A percentile compares a stretch with the other conserved stretches of the same genome.
Conservation (phyloP, 2,329 filamentous ascomycete species). For the Arthrobotrys conoides region DNA sequence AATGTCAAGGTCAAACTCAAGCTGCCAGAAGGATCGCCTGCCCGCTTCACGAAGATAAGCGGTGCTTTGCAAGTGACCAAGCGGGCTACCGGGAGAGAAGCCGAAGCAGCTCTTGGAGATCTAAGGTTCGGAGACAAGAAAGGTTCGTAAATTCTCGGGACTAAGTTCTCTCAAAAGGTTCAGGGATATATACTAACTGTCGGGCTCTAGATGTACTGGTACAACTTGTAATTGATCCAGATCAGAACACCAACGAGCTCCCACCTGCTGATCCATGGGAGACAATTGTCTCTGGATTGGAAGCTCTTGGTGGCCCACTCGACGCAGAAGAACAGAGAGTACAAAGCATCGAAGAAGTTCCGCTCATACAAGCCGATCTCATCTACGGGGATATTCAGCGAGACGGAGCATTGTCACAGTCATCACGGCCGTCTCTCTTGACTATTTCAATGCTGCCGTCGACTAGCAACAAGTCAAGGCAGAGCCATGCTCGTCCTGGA, state of each 20-base stretch:
- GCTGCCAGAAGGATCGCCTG: constrained; percentile 93
- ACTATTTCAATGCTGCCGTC: constrained; percentile 95
- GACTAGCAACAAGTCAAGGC: constrained; percentile 73
- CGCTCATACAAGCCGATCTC: constrained; percentile 93
- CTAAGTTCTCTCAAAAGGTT: neutral
- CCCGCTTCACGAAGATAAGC: constrained; percentile 98
- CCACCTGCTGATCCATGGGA: constrained; percentile 96
- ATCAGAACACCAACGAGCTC: constrained; percentile 84
- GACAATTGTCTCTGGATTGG: constrained; percentile 92
- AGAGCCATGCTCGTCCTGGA: constrained; percentile 70
- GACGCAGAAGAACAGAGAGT: constrained; percentile 88
- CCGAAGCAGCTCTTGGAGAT: constrained; percentile 91
- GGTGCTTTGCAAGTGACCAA: constrained; percentile 96
- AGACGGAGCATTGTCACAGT: constrained; percentile 86
- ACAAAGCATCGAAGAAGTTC: constrained; percentile 91
- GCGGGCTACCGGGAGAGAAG: constrained; percentile 92
- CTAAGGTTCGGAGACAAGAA: constrained; percentile 94
- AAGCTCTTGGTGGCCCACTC: constrained; percentile 88
- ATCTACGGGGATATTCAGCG: constrained; percentile 93
- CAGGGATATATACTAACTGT: constrained; percentile 58
- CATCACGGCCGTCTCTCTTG: constrained; percentile 88
- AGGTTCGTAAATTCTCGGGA: constrained; percentile 65
- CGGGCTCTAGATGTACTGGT: constrained; percentile 81
- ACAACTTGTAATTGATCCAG: constrained; percentile 90
- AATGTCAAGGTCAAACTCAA: constrained; percentile 96